Conservation (phyloP, 2,329 filamentous ascomycete species). For the Colletotrichum cordylinicola region DNA sequence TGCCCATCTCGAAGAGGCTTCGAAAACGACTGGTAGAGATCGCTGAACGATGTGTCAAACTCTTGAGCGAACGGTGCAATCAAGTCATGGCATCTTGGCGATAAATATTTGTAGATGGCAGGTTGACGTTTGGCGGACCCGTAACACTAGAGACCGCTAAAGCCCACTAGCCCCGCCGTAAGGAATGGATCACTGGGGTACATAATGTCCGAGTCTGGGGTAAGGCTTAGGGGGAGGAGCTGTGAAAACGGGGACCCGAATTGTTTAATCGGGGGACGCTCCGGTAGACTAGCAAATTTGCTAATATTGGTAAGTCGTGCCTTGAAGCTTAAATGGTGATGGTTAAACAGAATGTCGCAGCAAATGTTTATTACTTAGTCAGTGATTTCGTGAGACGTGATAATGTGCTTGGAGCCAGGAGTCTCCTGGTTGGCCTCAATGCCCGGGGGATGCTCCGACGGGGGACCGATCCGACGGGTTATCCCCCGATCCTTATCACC, state of each 20-base stretch:
- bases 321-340: not conserved
- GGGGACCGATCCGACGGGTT: not conserved
- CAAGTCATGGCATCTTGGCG: not conserved
- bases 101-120: not conserved
- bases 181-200: not conserved
- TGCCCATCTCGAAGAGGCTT: conserved; percentile 19
- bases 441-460: not conserved
- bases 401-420: not conserved
- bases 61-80: not conserved
- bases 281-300: not conserved
- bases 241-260: not conserved
- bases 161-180: not conserved
- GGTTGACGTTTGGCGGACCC: not conserved
- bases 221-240: not conserved
- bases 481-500: not conserved
- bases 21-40: conserved; percentile 37
- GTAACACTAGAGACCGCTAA: not conserved
- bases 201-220: not conserved
- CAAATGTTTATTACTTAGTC: not conserved
- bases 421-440: conserved; percentile 46
- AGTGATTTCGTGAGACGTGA: not conserved
- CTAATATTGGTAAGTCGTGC: not conserved
- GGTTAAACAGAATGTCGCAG: not conserved
- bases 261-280: not conserved
- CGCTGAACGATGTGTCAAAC: not conserved